Base-by-base conservation (phyloP, 1,284 basidiomycete species). In the Phlebopus sp. region DNA sequence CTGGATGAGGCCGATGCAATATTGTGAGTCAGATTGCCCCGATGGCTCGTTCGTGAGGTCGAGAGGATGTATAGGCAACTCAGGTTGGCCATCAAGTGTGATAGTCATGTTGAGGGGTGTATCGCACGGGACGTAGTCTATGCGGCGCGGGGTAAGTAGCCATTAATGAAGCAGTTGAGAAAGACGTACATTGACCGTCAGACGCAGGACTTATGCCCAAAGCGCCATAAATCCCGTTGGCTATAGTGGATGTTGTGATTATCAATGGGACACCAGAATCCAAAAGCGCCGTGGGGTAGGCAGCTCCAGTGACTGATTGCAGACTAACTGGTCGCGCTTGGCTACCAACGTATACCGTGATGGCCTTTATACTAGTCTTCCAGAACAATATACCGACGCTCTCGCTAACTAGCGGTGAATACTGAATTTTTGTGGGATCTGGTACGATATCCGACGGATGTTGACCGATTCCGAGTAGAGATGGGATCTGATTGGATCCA, bases 211-310 rank as follows among this genome's bases (percentile, higher is more conserved):
- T 58, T 15, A 88, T 68, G 2, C 81, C 83, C 42, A 86, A 64
- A 4, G 85, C 82, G n/a, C 86, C 86, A 52, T 88, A 90, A n/a
- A 90, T 84, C 5, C 72, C 84, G 56, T 89, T 83, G 13, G 86
- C 81, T n/a, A 89, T 72, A 2, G 58, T 44, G 2, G 69, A 67
- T 0, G 78, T 79, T 3, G 83, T 75, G 1, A 89, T 62, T 46
- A 89, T 86, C 17, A 77, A 54, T 1, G 86, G 84, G 0, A 81
- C 73, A 1, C 86, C 86, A 0, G 80, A 78, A 59, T 89, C 86
- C 21, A 88, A 62, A n/a, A 86, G 74, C 3, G 84, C 86, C 32
- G 73, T 77, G 0, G 82, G 82, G 31, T 66, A 73, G 10, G 59
- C 59, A 0, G 64, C 63, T 1, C 74, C 65, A 5, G 59, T 62